Evolutionary conservation across 2,329 filamentous ascomycete genomes (phyloP).

Genomic region (Chalara sp.): DNA sequence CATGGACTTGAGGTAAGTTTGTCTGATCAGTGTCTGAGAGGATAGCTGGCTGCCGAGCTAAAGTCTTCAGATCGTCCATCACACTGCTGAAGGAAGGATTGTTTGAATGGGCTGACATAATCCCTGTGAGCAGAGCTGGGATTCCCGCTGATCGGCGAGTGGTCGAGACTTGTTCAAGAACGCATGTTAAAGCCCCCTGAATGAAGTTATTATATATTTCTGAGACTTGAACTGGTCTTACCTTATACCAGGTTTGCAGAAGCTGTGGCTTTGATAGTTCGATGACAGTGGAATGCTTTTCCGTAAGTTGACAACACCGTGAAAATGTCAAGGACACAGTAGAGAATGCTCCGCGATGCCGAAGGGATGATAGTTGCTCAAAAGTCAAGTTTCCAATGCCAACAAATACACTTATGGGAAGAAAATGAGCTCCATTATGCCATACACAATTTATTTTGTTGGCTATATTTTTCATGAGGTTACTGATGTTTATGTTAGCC

Average conservation of each 20-base stretch:
- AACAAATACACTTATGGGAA: constrained; percentile 51
- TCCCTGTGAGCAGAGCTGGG: constrained; percentile 76
- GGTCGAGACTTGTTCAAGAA: constrained; percentile 69
- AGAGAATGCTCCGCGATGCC: constrained; percentile 89
- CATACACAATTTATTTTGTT: constrained; percentile 39
- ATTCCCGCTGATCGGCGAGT: constrained; percentile 90
- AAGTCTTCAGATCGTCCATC: constrained; percentile 54
- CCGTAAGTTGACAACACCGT: constrained; percentile 63
- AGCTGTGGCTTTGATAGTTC: constrained; percentile 17
- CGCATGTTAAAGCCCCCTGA: constrained; percentile 60
- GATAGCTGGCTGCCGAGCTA: constrained; percentile 47
- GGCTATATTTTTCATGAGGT: constrained; percentile 60
- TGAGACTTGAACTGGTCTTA: constrained; percentile 25
- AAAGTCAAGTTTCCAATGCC: constrained; percentile 70
- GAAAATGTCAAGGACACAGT: constrained; percentile 86
- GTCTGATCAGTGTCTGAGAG: constrained; percentile 49
- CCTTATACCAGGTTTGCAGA: constrained; percentile 65
- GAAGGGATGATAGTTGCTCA: constrained; percentile 70
- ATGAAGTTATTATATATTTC: background rate
- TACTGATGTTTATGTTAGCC: constrained; percentile 40
- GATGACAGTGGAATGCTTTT: constrained; percentile 3
- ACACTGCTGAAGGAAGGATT: constrained; percentile 57
- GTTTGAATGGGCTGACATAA: constrained; percentile 60
- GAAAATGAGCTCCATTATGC: constrained; percentile 33
- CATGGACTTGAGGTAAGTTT: constrained; percentile 84